Evolutionary conservation across 2,329 filamentous ascomycete genomes (phyloP).

Genomic region (Fusarium euwallaceae): DNA sequence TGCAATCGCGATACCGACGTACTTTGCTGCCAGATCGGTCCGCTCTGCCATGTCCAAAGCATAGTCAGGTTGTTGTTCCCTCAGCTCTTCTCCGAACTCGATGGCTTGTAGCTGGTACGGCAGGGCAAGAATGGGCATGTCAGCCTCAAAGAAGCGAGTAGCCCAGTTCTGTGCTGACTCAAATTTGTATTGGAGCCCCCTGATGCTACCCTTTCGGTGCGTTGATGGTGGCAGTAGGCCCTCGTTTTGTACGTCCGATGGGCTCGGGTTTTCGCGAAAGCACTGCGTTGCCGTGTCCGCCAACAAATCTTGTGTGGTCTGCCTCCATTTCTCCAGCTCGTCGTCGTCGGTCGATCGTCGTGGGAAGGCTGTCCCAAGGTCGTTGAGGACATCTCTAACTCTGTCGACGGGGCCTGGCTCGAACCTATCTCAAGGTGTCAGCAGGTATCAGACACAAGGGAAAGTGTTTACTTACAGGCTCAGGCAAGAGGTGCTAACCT

Average conservation of each 20-base stretch:
- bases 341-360: neutral
- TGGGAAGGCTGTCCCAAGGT: neutral
- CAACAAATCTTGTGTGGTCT: neutral
- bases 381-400: neutral
- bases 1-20: neutral
- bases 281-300: neutral
- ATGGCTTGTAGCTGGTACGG: neutral
- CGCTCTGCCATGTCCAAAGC: neutral
- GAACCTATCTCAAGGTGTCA: neutral
- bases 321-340: neutral
- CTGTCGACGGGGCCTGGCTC: neutral
- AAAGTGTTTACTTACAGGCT: neutral
- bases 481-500: neutral
- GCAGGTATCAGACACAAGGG: neutral
- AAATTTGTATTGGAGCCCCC: neutral
- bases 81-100: neutral
- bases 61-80: neutral
- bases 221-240: neutral
- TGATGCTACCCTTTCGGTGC: neutral
- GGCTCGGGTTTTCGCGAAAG: neutral
- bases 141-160: neutral
- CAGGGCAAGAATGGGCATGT: neutral
- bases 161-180: neutral
- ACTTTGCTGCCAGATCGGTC: neutral
- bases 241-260: neutral